Conservation (phyloP, 768 basidiomycete species). For the Mycena crocata region DNA sequence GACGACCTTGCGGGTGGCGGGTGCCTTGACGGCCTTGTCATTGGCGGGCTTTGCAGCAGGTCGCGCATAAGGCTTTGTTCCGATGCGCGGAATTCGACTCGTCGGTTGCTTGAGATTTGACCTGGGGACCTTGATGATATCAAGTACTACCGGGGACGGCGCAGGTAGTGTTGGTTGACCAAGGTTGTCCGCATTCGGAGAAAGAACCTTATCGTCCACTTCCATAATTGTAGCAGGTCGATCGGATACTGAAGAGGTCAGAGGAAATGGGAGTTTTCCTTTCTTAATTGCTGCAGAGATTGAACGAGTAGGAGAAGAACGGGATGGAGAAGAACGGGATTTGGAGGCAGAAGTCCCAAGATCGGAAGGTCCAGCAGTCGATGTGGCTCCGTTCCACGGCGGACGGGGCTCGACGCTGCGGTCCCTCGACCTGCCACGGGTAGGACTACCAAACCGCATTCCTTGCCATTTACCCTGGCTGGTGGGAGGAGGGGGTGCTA, state of each 20-base stretch:
- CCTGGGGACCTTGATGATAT: constrained; percentile 44
- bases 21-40: constrained; percentile 13
- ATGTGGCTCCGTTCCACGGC: constrained; percentile 22
- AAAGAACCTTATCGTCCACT: constrained; percentile 6
- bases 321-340: constrained; percentile 21
- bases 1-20: constrained; percentile 10
- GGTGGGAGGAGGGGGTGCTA: constrained; percentile 50
- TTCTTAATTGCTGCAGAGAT: constrained; percentile 25
- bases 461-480: constrained; percentile 44
- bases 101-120: constrained; percentile 63
- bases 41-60: constrained; percentile 36
- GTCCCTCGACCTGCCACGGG: constrained; percentile 37
- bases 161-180: constrained; percentile 2
- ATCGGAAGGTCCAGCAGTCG: constrained; percentile 18
- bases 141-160: constrained; percentile 37
- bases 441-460: constrained; percentile 43
- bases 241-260: constrained; percentile 24
- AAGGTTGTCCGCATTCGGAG: neutral
- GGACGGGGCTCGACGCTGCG: constrained; percentile 51
- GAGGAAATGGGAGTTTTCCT: constrained; percentile 31
- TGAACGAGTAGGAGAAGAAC: constrained; percentile 26
- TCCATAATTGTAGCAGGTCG: constrained; percentile 12
- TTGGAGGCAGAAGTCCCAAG: constrained; percentile 13
- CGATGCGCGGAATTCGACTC: constrained; percentile 73
- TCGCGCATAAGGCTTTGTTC: constrained; percentile 68